Evolutionary conservation across 1,284 basidiomycete species (phyloP), one percentile per base, ranked within the genome.

Genomic region (Malassezia pachydermatis): DNA sequence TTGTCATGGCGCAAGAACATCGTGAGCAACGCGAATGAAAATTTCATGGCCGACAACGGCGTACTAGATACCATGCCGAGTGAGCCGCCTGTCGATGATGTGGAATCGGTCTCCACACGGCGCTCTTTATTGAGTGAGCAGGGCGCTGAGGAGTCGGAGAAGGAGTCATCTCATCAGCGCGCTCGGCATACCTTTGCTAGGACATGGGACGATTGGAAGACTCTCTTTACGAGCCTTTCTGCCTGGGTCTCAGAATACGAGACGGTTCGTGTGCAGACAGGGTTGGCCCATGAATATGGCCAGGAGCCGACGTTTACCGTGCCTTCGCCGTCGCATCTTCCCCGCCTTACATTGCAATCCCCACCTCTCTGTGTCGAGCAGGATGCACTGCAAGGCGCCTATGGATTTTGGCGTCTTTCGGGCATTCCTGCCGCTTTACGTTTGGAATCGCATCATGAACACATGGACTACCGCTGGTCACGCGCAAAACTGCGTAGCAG

Each of bases 231-330:
- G 27, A 67, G 65, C 41, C 60, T 69, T 23, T 53, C 57, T 13
- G 48, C 41, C 16, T 69, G 66, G 66, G 45, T 67, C 8, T 55
- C 62, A n/a, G 58, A 60, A 41, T 69, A 69, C 49, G 66, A 69
- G 47, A 57, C 51, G 30, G 38, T 53, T 3, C 48, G 66, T 1
- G 58, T 69, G 6, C 59, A 55, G 9, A 40, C 47, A 24, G 58
- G 59, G 6, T 44, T 69, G 4, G 54, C 65, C 27, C 58, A 58
- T 13, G 66, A 69, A 47, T 57, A 32, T 20, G 32, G 32, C 19
- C 7, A 20, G 19, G 41, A 43, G 9, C 28, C 28, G 7, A 20
- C 25, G 7, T 34, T 22, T 30, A 17, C 16, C 14, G 10, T 10
- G 3, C 29, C 41, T 3, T 16, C 7, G 11, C 13, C 9, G 3